Evolutionary conservation across 2,329 filamentous ascomycete genomes (phyloP), one percentile per base, ranked within the genome.

Genomic region (Calonectria leucothoes): DNA sequence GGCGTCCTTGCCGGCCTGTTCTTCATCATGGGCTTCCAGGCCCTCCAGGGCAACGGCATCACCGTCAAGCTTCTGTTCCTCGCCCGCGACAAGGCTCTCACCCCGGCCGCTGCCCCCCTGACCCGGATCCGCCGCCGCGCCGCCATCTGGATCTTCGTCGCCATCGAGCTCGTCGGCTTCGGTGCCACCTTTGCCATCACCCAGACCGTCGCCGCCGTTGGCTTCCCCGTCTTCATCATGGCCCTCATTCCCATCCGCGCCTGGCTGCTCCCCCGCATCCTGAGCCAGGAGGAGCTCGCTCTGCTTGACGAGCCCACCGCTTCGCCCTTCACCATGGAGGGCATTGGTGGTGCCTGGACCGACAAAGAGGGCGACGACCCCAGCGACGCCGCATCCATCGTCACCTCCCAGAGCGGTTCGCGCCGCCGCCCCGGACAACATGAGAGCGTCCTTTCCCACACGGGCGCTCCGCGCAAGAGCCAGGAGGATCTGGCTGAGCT

Each of bases 21-120:
- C 87, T 96, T 96, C 84, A 90, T 95, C 82, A 96, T 96, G 94
- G 94, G 94, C 51, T 88, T 94, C 73, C 93, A 96, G 84, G 94
- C 94, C 4, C 90, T 96, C 37, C 89, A 92, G 81, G 92, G 86
- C 29, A 96, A 96, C 81, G 94, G 94, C 27, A 94, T 96, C 81
- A 96, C 94, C 0, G 85, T 89, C 74, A 96, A 96, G 83, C 82
- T 96, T 11, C 82, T 95, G 27, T 96, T 94, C 82, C 88, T 96
- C 1, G 84, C 87, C 1, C 89, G 91, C 75, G 94, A 96, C 83
- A 86, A 83, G 61, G 82, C 87, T 6, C 86, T 95, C n/a, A 94
- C 93, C 0, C 86, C 89, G 4, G 80, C 87, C 0, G 85, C 85
- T 0, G 89, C 93, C 75, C 93, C 93, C 0, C 87, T 96, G 2